Evolutionary conservation across 148 eudicot genomes (phyloP).

Genomic region (Amaranthus palmeri): DNA sequence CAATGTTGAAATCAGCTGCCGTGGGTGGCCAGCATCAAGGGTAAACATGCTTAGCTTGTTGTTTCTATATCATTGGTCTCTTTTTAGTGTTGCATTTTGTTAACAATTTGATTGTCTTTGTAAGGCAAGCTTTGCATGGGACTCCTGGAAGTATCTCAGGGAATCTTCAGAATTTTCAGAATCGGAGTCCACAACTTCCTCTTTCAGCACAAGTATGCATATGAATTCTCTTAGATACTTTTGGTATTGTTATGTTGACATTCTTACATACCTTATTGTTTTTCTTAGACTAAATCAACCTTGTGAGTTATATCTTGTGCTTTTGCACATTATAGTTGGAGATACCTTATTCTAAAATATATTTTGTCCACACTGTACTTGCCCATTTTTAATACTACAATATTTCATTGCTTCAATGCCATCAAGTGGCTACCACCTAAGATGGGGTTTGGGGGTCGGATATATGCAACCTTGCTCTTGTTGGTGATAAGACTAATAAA

Average conservation of each 20-base stretch:
- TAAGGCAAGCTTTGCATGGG: conserved; percentile 39
- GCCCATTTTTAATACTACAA: no score
- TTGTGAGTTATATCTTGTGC: no score
- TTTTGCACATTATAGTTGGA: no score
- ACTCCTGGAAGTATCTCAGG: conserved; percentile 35
- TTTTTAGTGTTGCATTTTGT: not conserved
- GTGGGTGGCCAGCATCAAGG: conserved; percentile 67
- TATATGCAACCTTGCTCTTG: no score
- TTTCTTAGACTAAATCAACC: no score
- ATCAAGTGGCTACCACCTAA: no score
- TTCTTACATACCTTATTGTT: not conserved
- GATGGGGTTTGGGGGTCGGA: no score
- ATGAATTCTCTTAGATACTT: not conserved
- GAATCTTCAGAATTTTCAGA: conserved; percentile 31
- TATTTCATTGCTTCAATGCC: no score
- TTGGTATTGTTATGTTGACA: not conserved
- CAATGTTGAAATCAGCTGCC: conserved; percentile 57
- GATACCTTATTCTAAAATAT: not conserved
- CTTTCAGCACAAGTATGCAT: conserved; percentile 35
- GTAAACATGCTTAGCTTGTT: conserved; percentile 30
- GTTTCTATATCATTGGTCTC: conserved; percentile 3
- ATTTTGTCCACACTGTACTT: not conserved
- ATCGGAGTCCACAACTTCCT: conserved; percentile 34
- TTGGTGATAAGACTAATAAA: no score
- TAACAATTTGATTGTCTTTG: conserved; percentile 4